These are phyloP conservation scores for Monilinia aucupariae DNA, from an alignment of 2,329 filamentous ascomycete genomes.

Conservation along the genomic window DNA sequence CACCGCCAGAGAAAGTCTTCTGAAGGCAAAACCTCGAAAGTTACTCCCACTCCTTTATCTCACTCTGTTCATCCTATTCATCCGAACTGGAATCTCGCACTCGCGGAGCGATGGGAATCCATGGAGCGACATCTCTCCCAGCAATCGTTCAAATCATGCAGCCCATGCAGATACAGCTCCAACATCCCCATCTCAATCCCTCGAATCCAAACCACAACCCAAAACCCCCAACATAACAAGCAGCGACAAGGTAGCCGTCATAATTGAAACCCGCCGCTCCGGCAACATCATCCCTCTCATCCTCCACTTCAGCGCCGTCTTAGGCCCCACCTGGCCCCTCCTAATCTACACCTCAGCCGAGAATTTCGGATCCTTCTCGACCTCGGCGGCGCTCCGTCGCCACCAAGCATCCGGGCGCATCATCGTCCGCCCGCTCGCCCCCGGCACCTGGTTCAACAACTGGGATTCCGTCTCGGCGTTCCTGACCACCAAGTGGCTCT, in stretches of 20 bases:
- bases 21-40: conserved; percentile 15
- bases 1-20: conserved; percentile 7
- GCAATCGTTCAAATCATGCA: background rate
- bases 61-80: conserved; percentile 2
- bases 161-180: background rate
- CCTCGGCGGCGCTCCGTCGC: conserved; percentile 38
- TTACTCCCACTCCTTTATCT: conserved; percentile 10
- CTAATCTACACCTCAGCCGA: conserved; percentile 39
- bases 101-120: background rate
- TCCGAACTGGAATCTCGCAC: conserved; percentile 6
- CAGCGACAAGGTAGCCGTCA: conserved; percentile 36
- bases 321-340: conserved; percentile 43
- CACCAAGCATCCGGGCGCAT: conserved; percentile 35
- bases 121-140: background rate
- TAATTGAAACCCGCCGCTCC: conserved; percentile 37
- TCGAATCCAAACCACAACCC: conserved; percentile 3
- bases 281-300: conserved; percentile 37
- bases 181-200: background rate
- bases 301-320: conserved; percentile 38
- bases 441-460: conserved; percentile 35
- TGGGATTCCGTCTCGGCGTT: conserved; percentile 37
- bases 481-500: conserved; percentile 35
- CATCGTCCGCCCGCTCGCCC: conserved; percentile 38
- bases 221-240: conserved; percentile 25
- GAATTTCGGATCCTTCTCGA: conserved; percentile 31